Evolutionary conservation across 176 grass and related monocot genomes (phyloP), one percentile per base, ranked within the genome.

Genomic region (Ensete glaucum): DNA sequence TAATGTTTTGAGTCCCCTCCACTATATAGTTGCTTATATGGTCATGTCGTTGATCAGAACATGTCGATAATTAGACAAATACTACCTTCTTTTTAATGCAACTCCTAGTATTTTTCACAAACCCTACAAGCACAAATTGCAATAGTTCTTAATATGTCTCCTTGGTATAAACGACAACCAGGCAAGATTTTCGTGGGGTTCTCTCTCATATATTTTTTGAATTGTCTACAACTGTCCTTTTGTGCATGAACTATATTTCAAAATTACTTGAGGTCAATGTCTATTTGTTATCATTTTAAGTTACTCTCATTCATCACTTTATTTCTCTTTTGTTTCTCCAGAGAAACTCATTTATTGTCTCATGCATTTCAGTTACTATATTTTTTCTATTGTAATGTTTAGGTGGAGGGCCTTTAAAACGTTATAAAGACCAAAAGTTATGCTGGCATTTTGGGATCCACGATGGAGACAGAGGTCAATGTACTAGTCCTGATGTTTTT

Each of bases 381-480:
- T 19, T 26, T 23, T 21, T 65, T 65, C 7, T 67, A 77, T 74
- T 58, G 81, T 73, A 67, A 80, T 82, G 51, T 15, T 54, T 87
- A 54, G 59, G 73, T 83, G 79, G 80, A 88, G 87, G 86, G 73
- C 81, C 85, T 60, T 68, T 97, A 68, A 85, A 88, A 66, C 82
- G 80, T 86, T 97, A 92, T 65, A 93, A 93, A 77, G 93, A 93
- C 24, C 82, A 77, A 79, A 84, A 90, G 50, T 85, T 97, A 58
- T 97, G 93, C 74, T 87, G 88, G 90, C 84, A 92, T 51, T 87
- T 93, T 72, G 84, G 85, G 81, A 80, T 86, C 78, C 85, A 90
- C 76, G 83, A 92, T 86, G 85, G 79, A 69, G 83, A 87, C 78
- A 86, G 82, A 70, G 89, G 85, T 8, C 87, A 73, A 54, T 97